Evolutionary conservation across 306 rosid species (phyloP).

Genomic region (Lathyrus sativus): DNA sequence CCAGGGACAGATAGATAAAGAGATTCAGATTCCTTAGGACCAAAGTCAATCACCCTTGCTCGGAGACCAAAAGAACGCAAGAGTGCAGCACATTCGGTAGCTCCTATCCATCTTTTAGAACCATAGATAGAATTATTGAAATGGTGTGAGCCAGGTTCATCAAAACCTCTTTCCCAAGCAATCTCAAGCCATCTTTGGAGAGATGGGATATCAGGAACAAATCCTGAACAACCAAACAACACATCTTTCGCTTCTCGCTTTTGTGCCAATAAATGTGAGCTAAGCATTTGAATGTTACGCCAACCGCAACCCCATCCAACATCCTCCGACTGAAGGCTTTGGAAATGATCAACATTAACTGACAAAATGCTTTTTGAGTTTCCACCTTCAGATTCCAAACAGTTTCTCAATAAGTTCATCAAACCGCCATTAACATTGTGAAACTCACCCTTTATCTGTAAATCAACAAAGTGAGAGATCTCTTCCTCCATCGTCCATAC

Average conservation of each 20-base stretch:
- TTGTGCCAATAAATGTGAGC: constrained; percentile 71
- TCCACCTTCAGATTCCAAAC: constrained; percentile 67
- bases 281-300: constrained; percentile 85
- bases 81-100: constrained; percentile 84
- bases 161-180: constrained; percentile 94
- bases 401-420: constrained; percentile 61
- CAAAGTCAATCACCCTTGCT: constrained; percentile 77
- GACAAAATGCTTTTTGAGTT: constrained; percentile 60
- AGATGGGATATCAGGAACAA: constrained; percentile 80
- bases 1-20: constrained; percentile 71
- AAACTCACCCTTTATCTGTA: constrained; percentile 57
- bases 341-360: constrained; percentile 73
- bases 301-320: constrained; percentile 93
- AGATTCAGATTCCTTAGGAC: constrained; percentile 69
- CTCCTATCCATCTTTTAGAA: constrained; percentile 67
- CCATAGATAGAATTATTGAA: constrained; percentile 64
- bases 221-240: constrained; percentile 73
- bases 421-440: constrained; percentile 62
- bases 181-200: constrained; percentile 97
- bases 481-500: constrained; percentile 45
- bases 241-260: constrained; percentile 56
- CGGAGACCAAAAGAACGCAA: constrained; percentile 77
- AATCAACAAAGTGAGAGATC: constrained; percentile 55
- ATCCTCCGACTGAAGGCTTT: constrained; percentile 65
- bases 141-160: constrained; percentile 68